Evolutionary conservation across 345 rosid species (phyloP).

Genomic region (Aurinia saxatilis): DNA sequence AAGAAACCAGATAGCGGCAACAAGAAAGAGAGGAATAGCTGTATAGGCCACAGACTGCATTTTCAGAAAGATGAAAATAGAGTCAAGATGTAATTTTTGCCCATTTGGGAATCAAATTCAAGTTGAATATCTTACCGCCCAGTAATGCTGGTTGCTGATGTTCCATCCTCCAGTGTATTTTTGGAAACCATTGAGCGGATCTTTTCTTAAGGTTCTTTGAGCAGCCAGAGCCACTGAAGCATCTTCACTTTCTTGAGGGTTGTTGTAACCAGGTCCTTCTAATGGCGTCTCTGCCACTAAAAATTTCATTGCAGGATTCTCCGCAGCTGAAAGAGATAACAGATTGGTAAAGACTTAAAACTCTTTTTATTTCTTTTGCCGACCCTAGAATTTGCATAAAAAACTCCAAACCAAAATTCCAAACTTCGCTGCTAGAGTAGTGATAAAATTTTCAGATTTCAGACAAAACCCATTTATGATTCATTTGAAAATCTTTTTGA

Average conservation of each 20-base stretch:
- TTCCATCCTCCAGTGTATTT: slow-evolving; percentile 87
- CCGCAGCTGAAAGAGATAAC: slow-evolving; percentile 17
- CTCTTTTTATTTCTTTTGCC: too few species aligned
- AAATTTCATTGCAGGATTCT: slow-evolving; percentile 18
- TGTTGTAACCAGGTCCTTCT: slow-evolving; percentile 37
- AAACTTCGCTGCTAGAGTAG: too few species aligned
- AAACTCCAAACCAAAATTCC: too few species aligned
- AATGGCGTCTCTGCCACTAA: slow-evolving; percentile 52
- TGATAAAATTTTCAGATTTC: background rate
- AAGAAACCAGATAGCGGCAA: slow-evolving; percentile 66
- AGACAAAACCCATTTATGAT: background rate
- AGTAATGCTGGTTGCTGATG: slow-evolving; percentile 69
- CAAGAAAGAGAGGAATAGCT: slow-evolving; percentile 61
- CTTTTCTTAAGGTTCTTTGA: slow-evolving; percentile 71
- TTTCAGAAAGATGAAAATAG: background rate
- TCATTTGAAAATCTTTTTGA: background rate
- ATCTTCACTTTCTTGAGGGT: slow-evolving; percentile 15
- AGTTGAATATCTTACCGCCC: slow-evolving; percentile 64
- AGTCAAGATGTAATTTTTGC: too few species aligned
- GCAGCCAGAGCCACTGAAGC: slow-evolving; percentile 63
- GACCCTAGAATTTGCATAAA: too few species aligned
- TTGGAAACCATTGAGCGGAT: slow-evolving; percentile 71
- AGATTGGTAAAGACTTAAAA: background rate
- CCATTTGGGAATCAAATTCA: background rate
- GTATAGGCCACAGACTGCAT: slow-evolving; percentile 87